phyloP scores from a whole-genome alignment of 2,329 filamentous ascomycete genomes.

The Hypoxylon sp. region DNA sequence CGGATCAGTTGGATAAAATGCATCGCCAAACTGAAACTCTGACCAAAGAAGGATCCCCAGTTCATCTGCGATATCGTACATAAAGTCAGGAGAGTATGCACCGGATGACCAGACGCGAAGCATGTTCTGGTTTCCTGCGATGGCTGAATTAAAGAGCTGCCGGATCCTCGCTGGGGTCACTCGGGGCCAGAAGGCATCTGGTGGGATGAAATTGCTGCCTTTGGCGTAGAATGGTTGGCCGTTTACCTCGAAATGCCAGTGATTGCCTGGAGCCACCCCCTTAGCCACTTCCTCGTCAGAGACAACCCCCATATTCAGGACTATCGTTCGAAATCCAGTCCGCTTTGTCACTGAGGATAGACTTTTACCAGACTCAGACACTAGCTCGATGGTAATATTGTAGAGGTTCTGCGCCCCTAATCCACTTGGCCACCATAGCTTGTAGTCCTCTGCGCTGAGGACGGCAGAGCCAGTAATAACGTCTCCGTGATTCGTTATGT shows the following conservation, averaged over 20 bases:
- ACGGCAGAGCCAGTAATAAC: constrained; percentile 63
- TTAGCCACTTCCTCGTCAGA: constrained; percentile 64
- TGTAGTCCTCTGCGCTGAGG: constrained; percentile 59
- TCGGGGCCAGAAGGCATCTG: constrained; percentile 72
- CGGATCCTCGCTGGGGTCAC: constrained; percentile 66
- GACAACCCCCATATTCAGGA: constrained; percentile 67
- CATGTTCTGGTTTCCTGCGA: constrained; percentile 73
- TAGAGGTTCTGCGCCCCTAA: constrained; percentile 70
- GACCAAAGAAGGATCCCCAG: constrained; percentile 72
- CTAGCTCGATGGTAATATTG: constrained; percentile 61
- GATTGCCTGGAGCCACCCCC: constrained; percentile 66
- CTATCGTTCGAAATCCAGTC: constrained; percentile 72
- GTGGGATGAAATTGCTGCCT: constrained; percentile 73
- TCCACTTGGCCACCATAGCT: constrained; percentile 72
- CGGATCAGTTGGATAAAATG: constrained; percentile 67
- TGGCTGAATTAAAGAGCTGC: constrained; percentile 65
- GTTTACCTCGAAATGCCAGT: constrained; percentile 72
- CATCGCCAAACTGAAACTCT: constrained; percentile 73
- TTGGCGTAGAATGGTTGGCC: constrained; percentile 74
- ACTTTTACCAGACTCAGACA: constrained; percentile 52
- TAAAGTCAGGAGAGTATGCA: constrained; percentile 70
- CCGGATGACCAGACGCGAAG: constrained; percentile 72
- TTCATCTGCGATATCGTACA: constrained; percentile 73
- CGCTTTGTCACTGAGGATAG: constrained; percentile 64
- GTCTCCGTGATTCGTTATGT: constrained; percentile 47